phyloP scores from a whole-genome alignment of 169 alveolate species.

The Eimeria acervulina region DNA sequence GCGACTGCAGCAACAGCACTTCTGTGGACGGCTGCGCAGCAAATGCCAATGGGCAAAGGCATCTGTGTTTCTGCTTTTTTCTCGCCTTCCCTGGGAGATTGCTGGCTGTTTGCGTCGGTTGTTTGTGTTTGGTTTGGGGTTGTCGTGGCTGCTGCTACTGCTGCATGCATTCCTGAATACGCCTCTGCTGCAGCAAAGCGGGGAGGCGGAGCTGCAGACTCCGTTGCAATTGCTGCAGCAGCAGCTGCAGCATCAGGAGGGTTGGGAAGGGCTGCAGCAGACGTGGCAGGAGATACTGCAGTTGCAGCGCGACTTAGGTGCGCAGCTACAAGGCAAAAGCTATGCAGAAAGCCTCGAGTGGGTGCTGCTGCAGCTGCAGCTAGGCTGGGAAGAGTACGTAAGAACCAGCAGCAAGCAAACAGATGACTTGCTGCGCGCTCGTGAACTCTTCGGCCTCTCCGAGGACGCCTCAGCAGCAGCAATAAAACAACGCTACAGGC shows the following conservation, averaged over 20 bases:
- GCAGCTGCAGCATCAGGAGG: constrained; percentile 32
- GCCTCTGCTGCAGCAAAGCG: constrained; percentile 40
- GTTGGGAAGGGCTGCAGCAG: constrained; percentile 7
- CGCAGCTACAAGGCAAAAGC: background rate
- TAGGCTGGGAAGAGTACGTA: constrained; percentile 32
- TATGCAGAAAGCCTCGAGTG: background rate
- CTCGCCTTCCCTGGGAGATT: background rate
- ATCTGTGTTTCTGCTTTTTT: background rate
- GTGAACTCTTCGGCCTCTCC: background rate
- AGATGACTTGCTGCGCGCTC: constrained; percentile 3
- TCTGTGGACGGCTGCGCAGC: constrained; percentile 21
- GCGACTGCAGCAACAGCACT: constrained; percentile 18
- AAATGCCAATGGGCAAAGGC: constrained; percentile 19
- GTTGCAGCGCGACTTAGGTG: background rate
- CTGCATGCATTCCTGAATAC: constrained; percentile 6
- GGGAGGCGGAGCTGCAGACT: background rate
- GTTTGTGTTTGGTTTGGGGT: constrained; percentile 7
- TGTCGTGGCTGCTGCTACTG: constrained; percentile 49
- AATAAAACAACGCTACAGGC: constrained; percentile 32
- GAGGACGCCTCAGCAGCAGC: constrained; percentile 26
- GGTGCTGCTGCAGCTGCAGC: constrained; percentile 44
- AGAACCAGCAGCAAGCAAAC: background rate
- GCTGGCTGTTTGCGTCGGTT: background rate
- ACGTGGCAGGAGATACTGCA: background rate
- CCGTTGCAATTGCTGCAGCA: constrained; percentile 62